These are phyloP conservation scores for Panaeolus papilionaceus DNA, from an alignment of 768 basidiomycete species.

Conservation along the genomic window DNA sequence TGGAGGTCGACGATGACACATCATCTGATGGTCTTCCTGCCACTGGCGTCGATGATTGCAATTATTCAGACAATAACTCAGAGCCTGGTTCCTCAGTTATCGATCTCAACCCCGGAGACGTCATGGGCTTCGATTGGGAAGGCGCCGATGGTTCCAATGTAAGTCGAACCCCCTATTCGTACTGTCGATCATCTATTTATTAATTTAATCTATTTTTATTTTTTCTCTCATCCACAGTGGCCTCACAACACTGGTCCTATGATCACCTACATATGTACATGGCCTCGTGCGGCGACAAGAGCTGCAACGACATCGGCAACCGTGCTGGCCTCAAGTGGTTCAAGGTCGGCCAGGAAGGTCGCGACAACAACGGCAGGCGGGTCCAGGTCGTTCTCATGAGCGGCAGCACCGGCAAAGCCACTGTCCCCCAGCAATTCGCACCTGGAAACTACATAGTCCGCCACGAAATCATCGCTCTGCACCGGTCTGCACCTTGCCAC, in stretches of 20 bases:
- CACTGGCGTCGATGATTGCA: no score
- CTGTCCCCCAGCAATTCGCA: conserved; percentile 58
- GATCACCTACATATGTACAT: conserved; percentile 63
- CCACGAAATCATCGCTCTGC: conserved; percentile 82
- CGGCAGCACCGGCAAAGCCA: conserved; percentile 47
- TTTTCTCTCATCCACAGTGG: conserved; percentile 34
- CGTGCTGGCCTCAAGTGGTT: conserved; percentile 71
- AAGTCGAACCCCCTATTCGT: conserved; percentile 25
- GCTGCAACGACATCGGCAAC: conserved; percentile 64
- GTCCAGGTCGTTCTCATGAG: conserved; percentile 48
- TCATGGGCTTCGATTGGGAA: conserved; percentile 60
- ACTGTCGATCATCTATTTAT: background rate
- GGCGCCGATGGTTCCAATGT: conserved; percentile 48
- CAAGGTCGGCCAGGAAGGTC: conserved; percentile 67
- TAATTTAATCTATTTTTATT: conserved; percentile 4
- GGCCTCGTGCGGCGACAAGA: conserved; percentile 58
- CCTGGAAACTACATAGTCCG: conserved; percentile 80
- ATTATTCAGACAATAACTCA: conserved; percentile 34
- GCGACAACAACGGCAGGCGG: conserved; percentile 42
- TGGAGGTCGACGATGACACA: no score
- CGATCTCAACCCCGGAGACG: conserved; percentile 64
- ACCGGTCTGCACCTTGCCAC: conserved; percentile 49
- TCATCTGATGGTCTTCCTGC: no score
- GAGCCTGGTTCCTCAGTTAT: conserved; percentile 54
- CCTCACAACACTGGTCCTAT: conserved; percentile 66